These are phyloP conservation scores for Tolypocladium nubicola DNA, from an alignment of 2,329 filamentous ascomycete species.

Conservation along the genomic window DNA sequence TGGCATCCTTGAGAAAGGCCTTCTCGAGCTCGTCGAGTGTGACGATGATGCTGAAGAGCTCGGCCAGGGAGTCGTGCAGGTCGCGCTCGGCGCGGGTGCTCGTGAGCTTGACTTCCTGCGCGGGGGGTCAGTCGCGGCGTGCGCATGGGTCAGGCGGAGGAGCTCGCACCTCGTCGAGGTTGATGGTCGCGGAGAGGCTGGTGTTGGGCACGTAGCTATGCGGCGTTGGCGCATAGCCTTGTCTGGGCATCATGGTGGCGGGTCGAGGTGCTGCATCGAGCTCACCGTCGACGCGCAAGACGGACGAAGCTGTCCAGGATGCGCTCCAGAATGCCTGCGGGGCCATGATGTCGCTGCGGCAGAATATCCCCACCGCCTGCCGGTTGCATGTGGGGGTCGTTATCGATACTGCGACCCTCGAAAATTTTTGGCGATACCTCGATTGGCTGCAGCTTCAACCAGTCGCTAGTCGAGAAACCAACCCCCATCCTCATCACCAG, in stretches of 20 bases:
- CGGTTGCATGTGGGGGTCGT: neutral
- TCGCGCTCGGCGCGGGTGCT: conserved; percentile 82
- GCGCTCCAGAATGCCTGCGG: neutral
- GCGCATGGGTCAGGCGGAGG: neutral
- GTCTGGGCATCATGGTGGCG: conserved; percentile 41
- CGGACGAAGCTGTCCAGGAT: neutral
- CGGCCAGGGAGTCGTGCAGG: conserved; percentile 88
- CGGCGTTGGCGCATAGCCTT: conserved; percentile 80
- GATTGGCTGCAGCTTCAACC: neutral
- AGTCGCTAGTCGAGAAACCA: neutral
- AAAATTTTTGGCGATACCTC: conserved; percentile 19
- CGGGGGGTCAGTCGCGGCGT: conserved; percentile 8
- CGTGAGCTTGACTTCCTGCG: conserved; percentile 86
- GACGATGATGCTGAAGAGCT: conserved; percentile 95
- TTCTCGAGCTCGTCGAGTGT: conserved; percentile 94
- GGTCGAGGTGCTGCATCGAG: conserved; percentile 17
- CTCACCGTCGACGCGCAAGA: neutral
- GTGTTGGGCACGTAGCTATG: conserved; percentile 86
- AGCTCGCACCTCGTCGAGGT: conserved; percentile 73
- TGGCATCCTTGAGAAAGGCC: conserved; percentile 90
- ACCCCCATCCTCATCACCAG: neutral
- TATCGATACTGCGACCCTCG: conserved; percentile 25
- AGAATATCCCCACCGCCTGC: conserved; percentile 24
- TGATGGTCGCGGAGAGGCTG: conserved; percentile 77
- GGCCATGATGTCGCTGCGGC: conserved; percentile 11